Base-by-base conservation (phyloP, 129 eudicot species). In the Cynara cardunculus region DNA sequence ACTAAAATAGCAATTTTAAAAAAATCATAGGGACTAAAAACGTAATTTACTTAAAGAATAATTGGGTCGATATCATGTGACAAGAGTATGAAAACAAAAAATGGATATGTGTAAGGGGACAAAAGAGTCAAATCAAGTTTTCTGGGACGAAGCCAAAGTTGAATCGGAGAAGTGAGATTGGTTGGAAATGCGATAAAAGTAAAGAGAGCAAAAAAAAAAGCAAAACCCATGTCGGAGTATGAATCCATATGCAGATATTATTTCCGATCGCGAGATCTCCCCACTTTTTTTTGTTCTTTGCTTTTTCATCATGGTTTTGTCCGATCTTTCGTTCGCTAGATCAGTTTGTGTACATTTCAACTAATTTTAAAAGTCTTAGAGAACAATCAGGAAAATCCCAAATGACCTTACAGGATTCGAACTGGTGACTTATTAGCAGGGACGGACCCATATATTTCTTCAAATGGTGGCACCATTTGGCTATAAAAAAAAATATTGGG, bases 61-160 rank as follows among this genome's bases (percentile, higher is more conserved):
- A 31, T 31, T 31, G 46, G 2, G 2, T 8, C 4, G n/a, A 18
- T 18, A 18, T 56, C 0, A 56, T 56, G 6, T 24, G 65, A 4
- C 5, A 56, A n/a, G 19, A 41, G 68, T 26, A 66, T 46, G 35
- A 81, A 26, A 81, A 30, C 70, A 68, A 62, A 71, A 41, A 32
- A 14, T 69, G 71, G 64, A 56, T 69, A 25, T 10, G 72, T 6
- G 81, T 24, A 25, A 5, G 49, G 71, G 67, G 64, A 59, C 66
- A 71, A 44, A 34, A 59, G 53, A 77, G 78, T 77, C 81, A 71
- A 83, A 70, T 70, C 19, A 61, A 76, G 62, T n/a, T 77, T 30
- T 77, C 67, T 83, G 39, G 86, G 78, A 83, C 16, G 77, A 71
- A 77, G 41, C 81, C 4, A 82, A 82, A 82, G 85, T n/a, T 76